Base-by-base conservation (phyloP, 305 asterid species). In the Fraxinus sp. region DNA sequence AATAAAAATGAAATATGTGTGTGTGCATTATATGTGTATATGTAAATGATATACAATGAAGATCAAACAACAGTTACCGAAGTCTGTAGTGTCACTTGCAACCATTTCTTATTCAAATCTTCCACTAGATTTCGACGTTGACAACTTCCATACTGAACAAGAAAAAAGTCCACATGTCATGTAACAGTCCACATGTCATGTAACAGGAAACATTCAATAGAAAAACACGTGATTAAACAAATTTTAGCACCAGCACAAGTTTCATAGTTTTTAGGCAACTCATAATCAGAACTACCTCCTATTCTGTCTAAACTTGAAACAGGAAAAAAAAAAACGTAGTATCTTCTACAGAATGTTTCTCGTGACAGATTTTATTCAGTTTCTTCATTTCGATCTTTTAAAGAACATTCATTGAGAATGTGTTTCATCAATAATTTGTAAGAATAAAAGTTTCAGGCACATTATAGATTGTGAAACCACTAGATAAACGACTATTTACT, bases 21-120 rank as follows among this genome's bases (percentile, higher is more conserved):
- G 52, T 1, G 49, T 2, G 4, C 3, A 41, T 46, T 14, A 1
- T 13, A 57, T 46, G 7, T 9, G 37, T 35, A 35, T 35, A 35
- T 35, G 37, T 35, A 35, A 35, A 36, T 36, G 41, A 20, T 37
- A 28, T 24, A 57, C 32, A 80, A 77, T 55, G 68, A 68, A 79
- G 78, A 75, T 33, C n/a, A 80, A 22, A 83, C 71, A 78, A 72
- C 16, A 77, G 77, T 82, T 86, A 95, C 99, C 79, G 96, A 91
- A 74, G 87, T 82, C 75, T 92, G 92, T 41, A 92, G 88, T 28
- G 93, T 89, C 86, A 90, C 55, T 89, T 93, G 98, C 93, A 86
- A 91, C 99, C 98, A 95, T 88, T 91, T 95, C 90, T 93, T 94
- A 75, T 95, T 90, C 89, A 97, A 87, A 86, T 97, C 98, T 83